Percentiles rank a stretch among this genome's conserved stretches.
These are phyloP conservation scores for Botrytis squamosa DNA, from an alignment of 2,329 filamentous ascomycete genomes.

Conservation along the genomic window DNA sequence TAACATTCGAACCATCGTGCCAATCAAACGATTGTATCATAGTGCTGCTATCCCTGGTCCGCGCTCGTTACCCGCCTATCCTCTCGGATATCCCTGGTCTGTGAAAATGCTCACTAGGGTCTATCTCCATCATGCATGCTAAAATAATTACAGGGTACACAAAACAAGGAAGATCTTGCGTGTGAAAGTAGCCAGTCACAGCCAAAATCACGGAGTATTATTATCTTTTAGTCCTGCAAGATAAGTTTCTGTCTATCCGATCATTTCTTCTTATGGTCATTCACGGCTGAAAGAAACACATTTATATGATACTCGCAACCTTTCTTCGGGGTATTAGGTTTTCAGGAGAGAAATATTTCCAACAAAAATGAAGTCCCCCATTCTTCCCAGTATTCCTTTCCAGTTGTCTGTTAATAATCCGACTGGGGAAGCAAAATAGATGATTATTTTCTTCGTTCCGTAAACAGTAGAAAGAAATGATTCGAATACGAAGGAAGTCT, in stretches of 20 bases:
- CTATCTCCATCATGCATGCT: slow-evolving; percentile 1
- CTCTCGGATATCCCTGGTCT: neutral
- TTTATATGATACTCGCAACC: neutral
- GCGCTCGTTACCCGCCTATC: slow-evolving; percentile 4
- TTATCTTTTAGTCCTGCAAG: neutral
- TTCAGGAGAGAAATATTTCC: too few relatives aligned
- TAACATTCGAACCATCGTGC: neutral
- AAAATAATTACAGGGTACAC: neutral
- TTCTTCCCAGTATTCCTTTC: neutral
- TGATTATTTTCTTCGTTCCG: neutral
- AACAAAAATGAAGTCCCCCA: neutral
- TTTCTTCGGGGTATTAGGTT: neutral
- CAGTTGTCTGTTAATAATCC: neutral
- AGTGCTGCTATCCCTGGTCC: neutral
- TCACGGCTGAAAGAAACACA: neutral
- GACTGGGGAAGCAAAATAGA: neutral
- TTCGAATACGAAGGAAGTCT: neutral
- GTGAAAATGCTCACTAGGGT: neutral
- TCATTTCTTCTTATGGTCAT: neutral
- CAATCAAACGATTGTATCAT: slow-evolving; percentile 2
- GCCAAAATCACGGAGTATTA: neutral
- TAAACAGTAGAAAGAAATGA: neutral
- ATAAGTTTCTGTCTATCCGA: neutral
- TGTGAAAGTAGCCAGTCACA: neutral
- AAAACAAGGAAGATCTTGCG: neutral